Evolutionary conservation across 1,284 basidiomycete genomes (phyloP), one percentile per base, ranked within the genome.

Genomic region (Uromyces viciae-fabae): DNA sequence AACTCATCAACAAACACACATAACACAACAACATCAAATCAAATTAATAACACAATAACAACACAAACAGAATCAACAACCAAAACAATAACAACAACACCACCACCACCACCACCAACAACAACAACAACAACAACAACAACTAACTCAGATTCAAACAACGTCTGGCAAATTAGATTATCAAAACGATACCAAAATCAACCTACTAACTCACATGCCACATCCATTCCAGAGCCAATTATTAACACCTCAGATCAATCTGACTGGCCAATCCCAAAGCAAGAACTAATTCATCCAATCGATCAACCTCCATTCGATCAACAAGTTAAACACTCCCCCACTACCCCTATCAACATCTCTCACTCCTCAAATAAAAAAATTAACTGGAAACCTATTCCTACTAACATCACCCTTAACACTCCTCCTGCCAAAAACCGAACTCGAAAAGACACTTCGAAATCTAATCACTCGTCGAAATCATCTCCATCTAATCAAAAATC

Each of bases 351-450:
- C 64, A 40, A 7, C 33, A 36, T 33, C 33, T 25, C 28, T 33
- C n/a, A 28, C 19, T 33, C 69, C 2, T 14, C 28, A 14, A 22
- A 28, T 22, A 73, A 73, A 54, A 73, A 73, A 33, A 73, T 54
- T 31, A 19, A 73, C 22, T 73, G 71, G 71, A 49, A 52, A 52
- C 71, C 71, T 4, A 73, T 73, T 33, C 43, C 42, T 22, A 49
- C 71, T 28, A 43, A 73, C 4, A 73, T 73, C 15, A 73, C 71
- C 28, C 71, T 46, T n/a, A 73, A 73, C 33, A 49, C 71, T n/a
- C 71, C 71, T 2, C 71, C 54, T 11, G 43, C 71, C 14, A 73
- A 42, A 31, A 49, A 73, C 36, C 49, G 28, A n/a, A 17, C n/a
- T 33, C 36, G 42, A 31, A 73, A 73, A 33, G 71, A 73, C 38